phyloP scores from a whole-genome alignment of 1,284 basidiomycete genomes.

The Amylostereum chailletii region DNA sequence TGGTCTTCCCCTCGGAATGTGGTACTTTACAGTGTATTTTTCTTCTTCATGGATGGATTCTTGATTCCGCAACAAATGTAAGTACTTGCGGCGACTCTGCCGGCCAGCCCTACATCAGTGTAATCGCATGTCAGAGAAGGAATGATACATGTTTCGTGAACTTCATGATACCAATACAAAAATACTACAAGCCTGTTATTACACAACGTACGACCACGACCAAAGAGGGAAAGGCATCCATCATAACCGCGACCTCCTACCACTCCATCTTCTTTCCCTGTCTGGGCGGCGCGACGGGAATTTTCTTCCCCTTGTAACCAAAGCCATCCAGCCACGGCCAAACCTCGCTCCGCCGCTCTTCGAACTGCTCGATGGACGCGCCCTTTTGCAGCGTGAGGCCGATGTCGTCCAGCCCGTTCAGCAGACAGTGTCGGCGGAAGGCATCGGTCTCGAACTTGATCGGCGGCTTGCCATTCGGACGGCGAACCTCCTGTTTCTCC shows the following conservation, averaged over 20 bases:
- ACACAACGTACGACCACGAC: not conserved
- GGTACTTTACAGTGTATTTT: too few relatives aligned
- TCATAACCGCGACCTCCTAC: conserved; percentile 27
- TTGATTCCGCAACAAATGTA: too few relatives aligned
- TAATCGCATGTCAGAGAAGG: too few relatives aligned
- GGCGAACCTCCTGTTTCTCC: conserved; percentile 78
- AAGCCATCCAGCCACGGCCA: conserved; percentile 97
- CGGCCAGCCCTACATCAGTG: too few relatives aligned
- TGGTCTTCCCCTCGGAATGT: too few relatives aligned
- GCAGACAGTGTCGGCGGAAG: conserved; percentile 85
- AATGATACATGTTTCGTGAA: too few relatives aligned
- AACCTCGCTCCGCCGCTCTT: conserved; percentile 60
- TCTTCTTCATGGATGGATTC: too few relatives aligned
- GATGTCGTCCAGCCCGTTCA: conserved; percentile 94
- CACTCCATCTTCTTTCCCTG: conserved; percentile 65
- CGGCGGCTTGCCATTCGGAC: conserved; percentile 64
- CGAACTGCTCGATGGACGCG: conserved; percentile 65
- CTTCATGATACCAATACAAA: too few relatives aligned
- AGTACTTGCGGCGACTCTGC: too few relatives aligned
- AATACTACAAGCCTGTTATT: too few relatives aligned
- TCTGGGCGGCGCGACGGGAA: conserved; percentile 42
- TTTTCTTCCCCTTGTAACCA: conserved; percentile 75
- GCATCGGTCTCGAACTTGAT: conserved; percentile 77
- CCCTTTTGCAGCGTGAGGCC: conserved; percentile 82
- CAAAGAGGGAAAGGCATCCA: not conserved